Base-by-base conservation (phyloP, 1,284 basidiomycete genomes). In the Coniferiporia sulphurascens region DNA sequence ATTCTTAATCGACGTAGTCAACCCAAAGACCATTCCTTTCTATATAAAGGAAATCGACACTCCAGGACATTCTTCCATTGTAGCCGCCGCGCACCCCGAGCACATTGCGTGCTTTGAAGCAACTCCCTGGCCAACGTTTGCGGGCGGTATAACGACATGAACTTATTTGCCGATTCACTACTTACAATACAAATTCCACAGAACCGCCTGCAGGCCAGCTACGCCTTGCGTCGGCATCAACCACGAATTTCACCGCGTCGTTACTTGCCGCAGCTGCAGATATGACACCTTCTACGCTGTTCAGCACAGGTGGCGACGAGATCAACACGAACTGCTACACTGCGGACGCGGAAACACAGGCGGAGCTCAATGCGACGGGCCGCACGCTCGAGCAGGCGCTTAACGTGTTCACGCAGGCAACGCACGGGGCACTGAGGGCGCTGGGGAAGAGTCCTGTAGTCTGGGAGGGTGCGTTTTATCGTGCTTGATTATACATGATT, bases 271-370 rank as follows among this genome's bases (percentile, higher is more conserved):
- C 72, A 0, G 69, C 75, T 1, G 70, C 80, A 1, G 68, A 72
- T 17, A 70, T 81, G 43, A 79, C 88, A 63, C 80, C 83, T 0
- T 82, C 85, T n/a, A 76, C 70, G 32, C 77, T 89, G 60, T 84
- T 95, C 69, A 84, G 83, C 64, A 89, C 89, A 0, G 93, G 93
- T 1, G 92, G 92, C 0, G 93, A 95, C 68, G 92, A 95, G 71
- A 71, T 94, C 62, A 93, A 93, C 68, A 68, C 70, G 9, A 75
- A 77, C 46, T 93, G 90, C 71, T 93, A 90, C 68, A 73, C 74
- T 0, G 69, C 82, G 32, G 90, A 93, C 69, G 65, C 72, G 4
- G 71, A 77, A 61, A 89, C 88, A 0, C 80, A 83, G 65, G 68
- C 70, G 0, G 76, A 78, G 9, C 74, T 90, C 56, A 69, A 75